Evolutionary conservation across 257 asterid species (phyloP).

Genomic region (Mentha longifolia): DNA sequence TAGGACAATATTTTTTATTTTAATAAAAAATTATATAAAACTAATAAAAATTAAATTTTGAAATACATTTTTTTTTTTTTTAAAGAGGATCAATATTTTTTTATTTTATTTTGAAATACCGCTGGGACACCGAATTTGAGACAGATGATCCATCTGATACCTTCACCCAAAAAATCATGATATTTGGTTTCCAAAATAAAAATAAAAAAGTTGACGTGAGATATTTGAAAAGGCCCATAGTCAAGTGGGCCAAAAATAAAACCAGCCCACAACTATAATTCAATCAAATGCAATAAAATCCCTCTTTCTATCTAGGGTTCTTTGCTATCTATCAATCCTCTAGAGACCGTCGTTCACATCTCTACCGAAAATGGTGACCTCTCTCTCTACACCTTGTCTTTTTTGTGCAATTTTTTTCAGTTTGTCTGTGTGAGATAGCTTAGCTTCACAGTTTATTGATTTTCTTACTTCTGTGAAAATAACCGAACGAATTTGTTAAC

Average conservation of each 20-base stretch:
- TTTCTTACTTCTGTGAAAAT: not conserved
- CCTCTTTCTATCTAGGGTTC: constrained; percentile 15
- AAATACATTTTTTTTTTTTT: too few species aligned
- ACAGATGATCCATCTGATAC: too few species aligned
- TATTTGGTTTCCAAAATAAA: too few species aligned
- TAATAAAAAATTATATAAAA: too few species aligned
- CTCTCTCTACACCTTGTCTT: not conserved
- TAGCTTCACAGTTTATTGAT: not conserved
- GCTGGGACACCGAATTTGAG: too few species aligned
- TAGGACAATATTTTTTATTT: too few species aligned
- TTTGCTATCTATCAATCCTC: not conserved
- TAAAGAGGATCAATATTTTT: too few species aligned
- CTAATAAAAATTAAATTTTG: too few species aligned
- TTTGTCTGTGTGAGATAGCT: not conserved
- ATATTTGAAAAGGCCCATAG: not conserved
- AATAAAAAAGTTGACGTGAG: too few species aligned
- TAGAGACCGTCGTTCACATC: not conserved
- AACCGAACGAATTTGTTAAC: constrained; percentile 4
- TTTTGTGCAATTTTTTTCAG: too few species aligned
- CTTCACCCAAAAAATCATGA: too few species aligned
- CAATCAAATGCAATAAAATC: not conserved
- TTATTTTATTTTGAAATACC: too few species aligned
- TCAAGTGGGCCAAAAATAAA: not conserved
- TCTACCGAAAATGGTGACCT: constrained; percentile 20
- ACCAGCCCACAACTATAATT: not conserved